Conservation (phyloP, 257 asterid species). For the Marsdenia floribunda region DNA sequence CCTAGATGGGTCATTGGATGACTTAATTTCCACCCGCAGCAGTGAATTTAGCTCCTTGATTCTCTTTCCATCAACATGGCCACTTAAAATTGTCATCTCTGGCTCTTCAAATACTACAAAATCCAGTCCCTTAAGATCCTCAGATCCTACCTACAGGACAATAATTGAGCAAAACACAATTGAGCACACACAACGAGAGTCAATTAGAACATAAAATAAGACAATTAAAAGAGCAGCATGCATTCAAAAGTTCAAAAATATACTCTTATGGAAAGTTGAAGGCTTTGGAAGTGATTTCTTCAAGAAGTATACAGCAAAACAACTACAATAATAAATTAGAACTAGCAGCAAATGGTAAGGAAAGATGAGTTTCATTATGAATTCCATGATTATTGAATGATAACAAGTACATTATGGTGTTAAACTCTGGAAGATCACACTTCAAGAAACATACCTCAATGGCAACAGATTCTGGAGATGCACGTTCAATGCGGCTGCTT, state of each 20-base stretch:
- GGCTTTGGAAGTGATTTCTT: not conserved
- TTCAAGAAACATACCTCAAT: constrained; percentile 41
- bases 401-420: not conserved
- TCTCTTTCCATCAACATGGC: constrained; percentile 75
- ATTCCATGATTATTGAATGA: not conserved
- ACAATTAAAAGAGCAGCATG: not conserved
- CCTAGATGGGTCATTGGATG: constrained; percentile 59
- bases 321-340: not conserved
- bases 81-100: constrained; percentile 75
- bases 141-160: constrained; percentile 54
- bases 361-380: not conserved
- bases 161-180: constrained; percentile 8
- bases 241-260: not conserved
- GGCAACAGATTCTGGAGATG: constrained; percentile 67
- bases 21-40: constrained; percentile 71
- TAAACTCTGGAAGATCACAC: constrained; percentile 2
- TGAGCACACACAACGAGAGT: not conserved
- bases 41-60: constrained; percentile 58
- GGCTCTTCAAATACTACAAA: constrained; percentile 88
- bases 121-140: constrained; percentile 60
- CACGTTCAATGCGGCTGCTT: constrained; percentile 61
- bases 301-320: constrained; percentile 8
- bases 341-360: not conserved
- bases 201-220: not conserved
- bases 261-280: not conserved